A percentile compares a stretch with the other conserved stretches of the same genome.
phyloP scores from a whole-genome alignment of 371 early-diverging fungal species.

The Circinella minor region DNA sequence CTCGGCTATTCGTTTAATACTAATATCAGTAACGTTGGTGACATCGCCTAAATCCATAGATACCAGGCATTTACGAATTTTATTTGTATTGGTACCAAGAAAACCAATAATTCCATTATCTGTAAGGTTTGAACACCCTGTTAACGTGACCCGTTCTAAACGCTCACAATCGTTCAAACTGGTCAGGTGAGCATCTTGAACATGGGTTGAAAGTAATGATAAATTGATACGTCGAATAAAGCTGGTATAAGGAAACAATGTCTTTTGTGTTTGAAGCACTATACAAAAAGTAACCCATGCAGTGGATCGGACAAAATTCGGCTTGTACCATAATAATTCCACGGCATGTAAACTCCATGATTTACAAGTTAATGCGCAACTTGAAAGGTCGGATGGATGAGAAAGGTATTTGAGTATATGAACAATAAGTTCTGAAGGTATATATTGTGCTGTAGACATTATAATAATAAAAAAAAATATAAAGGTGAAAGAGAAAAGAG shows the following conservation, averaged over 20 bases:
- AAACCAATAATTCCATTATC: constrained; percentile 50
- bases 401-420: constrained; percentile 52
- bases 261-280: constrained; percentile 20
- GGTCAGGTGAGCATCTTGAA: constrained; percentile 46
- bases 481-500: background rate
- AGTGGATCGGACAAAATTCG: constrained; percentile 33
- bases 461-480: background rate
- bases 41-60: constrained; percentile 53
- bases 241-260: constrained; percentile 50
- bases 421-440: constrained; percentile 52
- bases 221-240: constrained; percentile 68
- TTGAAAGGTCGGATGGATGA: constrained; percentile 39
- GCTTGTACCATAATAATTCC: constrained; percentile 59
- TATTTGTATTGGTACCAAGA: constrained; percentile 17
- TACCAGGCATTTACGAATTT: constrained; percentile 31
- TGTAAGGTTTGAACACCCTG: constrained; percentile 55
- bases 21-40: constrained; percentile 36
- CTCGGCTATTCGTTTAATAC: constrained; percentile 39
- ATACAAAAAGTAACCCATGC: constrained; percentile 36
- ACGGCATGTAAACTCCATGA: constrained; percentile 53
- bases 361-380: constrained; percentile 49
- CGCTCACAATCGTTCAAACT: constrained; percentile 53
- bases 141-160: constrained; percentile 63
- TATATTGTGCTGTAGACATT: constrained; percentile 29
- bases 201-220: constrained; percentile 49